Evolutionary conservation across 805 yeast species (phyloP).

Genomic region (Candida sanyiensis): DNA sequence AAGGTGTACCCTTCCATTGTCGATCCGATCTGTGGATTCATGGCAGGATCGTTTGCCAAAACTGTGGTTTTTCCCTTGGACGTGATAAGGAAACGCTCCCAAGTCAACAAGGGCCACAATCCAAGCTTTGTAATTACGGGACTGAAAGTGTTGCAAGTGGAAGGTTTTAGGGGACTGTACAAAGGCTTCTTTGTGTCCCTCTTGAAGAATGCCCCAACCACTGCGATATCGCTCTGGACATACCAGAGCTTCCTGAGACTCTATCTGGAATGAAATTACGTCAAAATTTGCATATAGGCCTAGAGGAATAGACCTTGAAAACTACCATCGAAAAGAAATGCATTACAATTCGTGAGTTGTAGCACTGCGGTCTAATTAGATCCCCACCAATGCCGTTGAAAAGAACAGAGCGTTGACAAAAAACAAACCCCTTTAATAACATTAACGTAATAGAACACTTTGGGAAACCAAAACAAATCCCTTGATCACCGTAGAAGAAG

Average conservation of each 20-base stretch:
- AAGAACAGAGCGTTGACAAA: too few relatives aligned
- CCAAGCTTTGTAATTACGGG: constrained; percentile 28
- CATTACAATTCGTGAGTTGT: not conserved
- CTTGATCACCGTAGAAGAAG: too few relatives aligned
- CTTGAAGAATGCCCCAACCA: constrained; percentile 74
- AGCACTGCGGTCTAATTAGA: not conserved
- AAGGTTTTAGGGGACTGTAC: constrained; percentile 67
- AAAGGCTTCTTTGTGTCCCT: constrained; percentile 69
- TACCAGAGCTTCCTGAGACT: constrained; percentile 38
- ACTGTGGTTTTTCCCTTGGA: constrained; percentile 80
- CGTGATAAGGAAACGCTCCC: constrained; percentile 71
- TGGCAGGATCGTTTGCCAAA: constrained; percentile 76
- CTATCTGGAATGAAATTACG: not conserved
- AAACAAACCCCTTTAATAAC: too few relatives aligned
- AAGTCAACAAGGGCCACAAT: constrained; percentile 43
- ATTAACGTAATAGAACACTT: too few relatives aligned
- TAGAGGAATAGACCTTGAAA: not conserved
- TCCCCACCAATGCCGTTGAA: too few relatives aligned
- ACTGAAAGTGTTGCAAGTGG: constrained; percentile 38
- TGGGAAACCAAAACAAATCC: too few relatives aligned
- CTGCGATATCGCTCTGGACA: constrained; percentile 59
- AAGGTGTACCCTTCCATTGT: constrained; percentile 18
- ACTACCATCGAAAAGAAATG: not conserved
- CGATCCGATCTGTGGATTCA: constrained; percentile 59
- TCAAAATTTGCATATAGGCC: not conserved